These are phyloP conservation scores for Platanthera zijinensis DNA, from an alignment of 106 monocot genomes.

Conservation along the genomic window DNA sequence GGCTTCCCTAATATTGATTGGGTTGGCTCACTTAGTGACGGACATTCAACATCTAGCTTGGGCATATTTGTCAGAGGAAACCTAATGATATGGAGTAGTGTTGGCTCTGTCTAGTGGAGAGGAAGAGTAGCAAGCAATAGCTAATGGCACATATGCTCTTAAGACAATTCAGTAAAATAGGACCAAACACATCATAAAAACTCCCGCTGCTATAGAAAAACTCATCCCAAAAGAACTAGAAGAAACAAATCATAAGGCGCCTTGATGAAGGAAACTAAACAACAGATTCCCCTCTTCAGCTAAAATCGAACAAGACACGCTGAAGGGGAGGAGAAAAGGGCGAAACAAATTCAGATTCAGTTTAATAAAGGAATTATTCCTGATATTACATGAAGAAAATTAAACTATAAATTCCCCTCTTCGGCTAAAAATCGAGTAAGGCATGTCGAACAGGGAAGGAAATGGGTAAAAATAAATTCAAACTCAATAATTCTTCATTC, in stretches of 20 bases:
- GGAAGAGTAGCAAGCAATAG: no score
- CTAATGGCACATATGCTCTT: no score
- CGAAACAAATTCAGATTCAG: neutral
- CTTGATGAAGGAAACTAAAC: neutral
- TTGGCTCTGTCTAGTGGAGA: no score
- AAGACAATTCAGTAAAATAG: no score
- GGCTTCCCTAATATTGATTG: no score
- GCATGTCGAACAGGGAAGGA: neutral
- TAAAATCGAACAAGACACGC: no score
- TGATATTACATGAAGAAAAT: neutral
- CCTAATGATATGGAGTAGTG: no score
- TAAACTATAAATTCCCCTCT: neutral
- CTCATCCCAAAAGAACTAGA: neutral
- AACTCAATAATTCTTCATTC: neutral
- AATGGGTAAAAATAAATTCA: neutral
- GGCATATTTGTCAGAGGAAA: no score
- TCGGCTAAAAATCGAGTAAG: neutral
- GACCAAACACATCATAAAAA: neutral
- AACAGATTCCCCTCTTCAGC: no score
- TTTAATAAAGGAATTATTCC: neutral
- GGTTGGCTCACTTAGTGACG: no score
- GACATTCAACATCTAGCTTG: no score
- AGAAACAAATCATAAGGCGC: neutral
- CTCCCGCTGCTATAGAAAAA: neutral
- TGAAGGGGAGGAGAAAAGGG: no score